Conservation (phyloP, 495 filamentous ascomycete genomes). For the Barbatosphaeria neglecta region DNA sequence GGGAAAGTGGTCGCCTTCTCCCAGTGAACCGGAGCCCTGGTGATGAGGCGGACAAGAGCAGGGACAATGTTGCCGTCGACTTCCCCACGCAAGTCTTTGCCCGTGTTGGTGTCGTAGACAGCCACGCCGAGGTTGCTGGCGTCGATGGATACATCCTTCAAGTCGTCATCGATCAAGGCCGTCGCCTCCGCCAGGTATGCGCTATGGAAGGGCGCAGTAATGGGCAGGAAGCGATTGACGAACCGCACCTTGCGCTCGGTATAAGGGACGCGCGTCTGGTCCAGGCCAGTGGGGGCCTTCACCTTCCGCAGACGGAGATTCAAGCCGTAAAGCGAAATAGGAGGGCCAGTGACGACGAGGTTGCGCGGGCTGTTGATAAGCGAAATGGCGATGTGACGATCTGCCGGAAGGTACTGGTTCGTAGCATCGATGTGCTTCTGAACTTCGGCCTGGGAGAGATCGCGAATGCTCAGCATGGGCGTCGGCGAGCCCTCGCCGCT, state of each 20-base stretch:
- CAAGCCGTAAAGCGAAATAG: conserved; percentile 88
- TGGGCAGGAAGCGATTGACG: conserved; percentile 92
- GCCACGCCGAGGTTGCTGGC: conserved; percentile 60
- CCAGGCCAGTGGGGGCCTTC: conserved; percentile 90
- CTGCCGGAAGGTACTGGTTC: conserved; percentile 85
- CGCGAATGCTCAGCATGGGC: conserved; percentile 94
- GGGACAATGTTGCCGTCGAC: conserved; percentile 61
- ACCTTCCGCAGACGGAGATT: conserved; percentile 90
- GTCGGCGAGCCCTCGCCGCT: conserved; percentile 89
- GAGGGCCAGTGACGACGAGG: conserved; percentile 92
- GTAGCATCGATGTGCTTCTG: conserved; percentile 93
- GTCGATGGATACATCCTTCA: conserved; percentile 66
- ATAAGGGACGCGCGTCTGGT: conserved; percentile 89
- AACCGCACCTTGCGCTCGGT: conserved; percentile 94
- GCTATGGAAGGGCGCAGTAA: conserved; percentile 97
- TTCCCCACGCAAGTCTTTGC: conserved; percentile 60
- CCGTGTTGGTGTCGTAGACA: conserved; percentile 78
- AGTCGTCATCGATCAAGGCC: conserved; percentile 68
- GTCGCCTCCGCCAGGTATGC: conserved; percentile 75
- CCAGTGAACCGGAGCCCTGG: conserved; percentile 85
- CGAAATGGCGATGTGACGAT: conserved; percentile 89
- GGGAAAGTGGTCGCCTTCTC: conserved; percentile 85
- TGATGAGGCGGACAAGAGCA: conserved; percentile 81
- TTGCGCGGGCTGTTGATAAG: conserved; percentile 94
- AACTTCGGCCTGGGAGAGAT: conserved; percentile 71